phyloP scores from a whole-genome alignment of 2,329 filamentous ascomycete species.

The Tolypocladium nubicola region DNA sequence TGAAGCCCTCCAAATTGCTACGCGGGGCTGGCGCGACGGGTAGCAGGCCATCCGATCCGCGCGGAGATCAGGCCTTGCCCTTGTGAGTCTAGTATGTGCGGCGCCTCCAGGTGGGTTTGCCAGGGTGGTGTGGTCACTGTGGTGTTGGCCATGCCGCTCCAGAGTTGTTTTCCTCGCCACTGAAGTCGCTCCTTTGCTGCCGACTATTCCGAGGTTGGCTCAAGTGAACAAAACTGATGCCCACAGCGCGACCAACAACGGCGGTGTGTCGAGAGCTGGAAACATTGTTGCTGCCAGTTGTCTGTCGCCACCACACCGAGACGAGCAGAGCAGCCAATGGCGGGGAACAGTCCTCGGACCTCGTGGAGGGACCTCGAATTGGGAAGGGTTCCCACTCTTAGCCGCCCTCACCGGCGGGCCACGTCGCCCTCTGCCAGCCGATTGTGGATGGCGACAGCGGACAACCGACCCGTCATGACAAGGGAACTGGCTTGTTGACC shows the following conservation, averaged over 20 bases:
- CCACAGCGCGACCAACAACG: background rate
- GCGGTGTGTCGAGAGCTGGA: background rate
- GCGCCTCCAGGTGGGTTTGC: background rate
- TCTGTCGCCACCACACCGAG: background rate
- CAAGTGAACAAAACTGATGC: background rate
- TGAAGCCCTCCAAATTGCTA: no score
- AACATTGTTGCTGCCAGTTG: background rate
- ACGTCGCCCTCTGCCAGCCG: background rate
- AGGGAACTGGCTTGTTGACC: no score
- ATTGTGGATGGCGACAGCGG: background rate
- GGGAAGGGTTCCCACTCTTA: background rate
- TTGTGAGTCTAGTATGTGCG: background rate
- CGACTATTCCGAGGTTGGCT: background rate
- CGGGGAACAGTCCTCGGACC: no score
- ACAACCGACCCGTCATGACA: no score
- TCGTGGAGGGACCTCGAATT: background rate
- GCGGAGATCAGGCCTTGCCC: background rate
- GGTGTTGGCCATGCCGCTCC: background rate
- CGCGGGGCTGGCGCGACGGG: background rate
- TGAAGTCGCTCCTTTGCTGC: background rate
- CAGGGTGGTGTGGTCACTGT: background rate
- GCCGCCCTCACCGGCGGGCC: background rate
- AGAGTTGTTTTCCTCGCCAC: background rate
- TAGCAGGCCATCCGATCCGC: background rate
- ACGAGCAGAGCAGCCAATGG: background rate